Base-by-base conservation (phyloP, 768 basidiomycete species). In the Clavaria fumosa region DNA sequence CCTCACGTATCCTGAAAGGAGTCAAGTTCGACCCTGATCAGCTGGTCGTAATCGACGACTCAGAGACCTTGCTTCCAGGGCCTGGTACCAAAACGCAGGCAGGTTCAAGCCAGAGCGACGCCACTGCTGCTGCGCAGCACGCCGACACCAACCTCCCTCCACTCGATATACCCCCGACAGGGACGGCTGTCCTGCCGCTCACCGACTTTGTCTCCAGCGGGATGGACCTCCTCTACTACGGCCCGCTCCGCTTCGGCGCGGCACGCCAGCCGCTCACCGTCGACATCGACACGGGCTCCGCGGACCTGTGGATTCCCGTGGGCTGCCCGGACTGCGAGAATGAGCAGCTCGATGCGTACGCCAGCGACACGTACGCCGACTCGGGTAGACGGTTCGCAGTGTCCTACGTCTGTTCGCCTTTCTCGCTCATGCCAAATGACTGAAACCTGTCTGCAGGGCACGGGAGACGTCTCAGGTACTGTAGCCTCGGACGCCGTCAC, bases 231-330 rank as follows among this genome's bases (percentile, higher is more conserved):
- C 34, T 58, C 5, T 58, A 58, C 40, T 55, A 53, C 24, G 55
- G 52, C 2, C 38, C 47, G 15, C 37, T 76, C 33, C 23, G 44
- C 4, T 59, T 81, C 36, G 80, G 79, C 7, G 72, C 72, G 12
- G 67, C 68, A 1, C 45, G 56, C 1, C 75, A 78, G 50, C 37
- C 44, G 15, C 47, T 80, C 12, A 58, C 62, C 2, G 63, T 80
- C 23, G 69, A 76, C 51, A 57, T 80, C 44, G 79, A 82, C 52
- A 80, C 78, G 2, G 75, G 78, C 35, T 75, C 71, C 5, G 60
- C 69, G 23, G 79, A 82, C 49, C 58, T 76, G n/a, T 80, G 77
- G 72, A 51, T 60, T 2, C 61, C 67, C 20, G 50, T 54, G 10
- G 37, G 49, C 31, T 72, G 71, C 46, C 10, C 32, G 1, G 24